A percentile compares a stretch with the other conserved stretches of the same genome.
Evolutionary conservation across 2,329 filamentous ascomycete genomes (phyloP).

Genomic region (Cercospora beticola): DNA sequence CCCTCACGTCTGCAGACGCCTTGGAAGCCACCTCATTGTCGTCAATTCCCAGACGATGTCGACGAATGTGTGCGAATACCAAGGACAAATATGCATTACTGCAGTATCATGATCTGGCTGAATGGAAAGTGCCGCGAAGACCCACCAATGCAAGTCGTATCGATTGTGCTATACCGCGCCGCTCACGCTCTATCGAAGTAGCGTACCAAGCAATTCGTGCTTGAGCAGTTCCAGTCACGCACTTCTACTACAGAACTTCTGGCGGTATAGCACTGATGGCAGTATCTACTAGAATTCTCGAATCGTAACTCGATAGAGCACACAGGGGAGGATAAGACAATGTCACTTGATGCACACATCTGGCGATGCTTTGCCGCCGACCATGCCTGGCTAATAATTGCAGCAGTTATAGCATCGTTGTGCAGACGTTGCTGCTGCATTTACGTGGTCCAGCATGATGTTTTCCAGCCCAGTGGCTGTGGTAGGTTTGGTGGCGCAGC

Average conservation of each 20-base stretch:
- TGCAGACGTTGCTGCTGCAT: neutral
- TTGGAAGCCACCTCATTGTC: constrained; percentile 4
- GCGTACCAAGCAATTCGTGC: neutral
- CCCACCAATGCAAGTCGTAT: neutral
- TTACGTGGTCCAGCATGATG: neutral
- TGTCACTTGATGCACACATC: neutral
- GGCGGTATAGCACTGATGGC: neutral
- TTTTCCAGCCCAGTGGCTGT: neutral
- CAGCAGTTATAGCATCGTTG: neutral
- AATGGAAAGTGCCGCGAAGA: neutral
- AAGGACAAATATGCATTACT: neutral
- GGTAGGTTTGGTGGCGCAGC: neutral
- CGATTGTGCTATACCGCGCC: neutral
- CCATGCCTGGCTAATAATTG: neutral
- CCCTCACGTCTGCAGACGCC: constrained; percentile 12
- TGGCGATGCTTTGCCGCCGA: neutral
- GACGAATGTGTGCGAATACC: neutral
- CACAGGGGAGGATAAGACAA: neutral
- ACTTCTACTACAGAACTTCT: neutral
- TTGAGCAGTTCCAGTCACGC: neutral
- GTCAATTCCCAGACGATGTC: neutral
- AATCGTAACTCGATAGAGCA: neutral
- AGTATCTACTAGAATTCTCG: neutral
- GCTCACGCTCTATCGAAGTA: neutral
- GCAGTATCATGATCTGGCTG: neutral